phyloP scores from a whole-genome alignment of 176 grass and related monocot species.

The Carex myosuroides region DNA sequence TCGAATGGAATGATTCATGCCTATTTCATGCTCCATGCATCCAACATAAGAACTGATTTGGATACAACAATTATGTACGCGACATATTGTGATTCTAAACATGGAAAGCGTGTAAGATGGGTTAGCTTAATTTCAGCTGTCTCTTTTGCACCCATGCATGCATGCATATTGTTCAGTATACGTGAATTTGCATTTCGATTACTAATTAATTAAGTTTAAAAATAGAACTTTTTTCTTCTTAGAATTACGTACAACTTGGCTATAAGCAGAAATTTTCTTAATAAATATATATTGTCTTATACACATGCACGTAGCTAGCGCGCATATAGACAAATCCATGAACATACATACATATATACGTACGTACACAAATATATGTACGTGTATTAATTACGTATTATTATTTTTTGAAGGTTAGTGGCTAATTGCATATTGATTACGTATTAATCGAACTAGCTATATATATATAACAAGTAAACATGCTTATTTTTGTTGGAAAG shows the following conservation, averaged over 20 bases:
- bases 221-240: not conserved
- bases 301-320: not conserved
- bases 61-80: slow-evolving; percentile 10
- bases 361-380: not conserved
- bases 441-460: not conserved
- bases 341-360: not conserved
- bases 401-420: no score
- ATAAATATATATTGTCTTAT: not conserved
- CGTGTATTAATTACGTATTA: not conserved
- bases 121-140: not conserved
- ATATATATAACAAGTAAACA: not conserved
- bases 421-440: not conserved
- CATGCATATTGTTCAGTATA: not conserved
- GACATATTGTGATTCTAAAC: slow-evolving; percentile 6
- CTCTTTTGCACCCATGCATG: not conserved
- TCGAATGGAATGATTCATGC: not conserved
- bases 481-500: not conserved
- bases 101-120: slow-evolving; percentile 17
- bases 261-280: not conserved
- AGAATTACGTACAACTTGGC: not conserved
- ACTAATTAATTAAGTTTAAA: not conserved
- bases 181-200: not conserved
- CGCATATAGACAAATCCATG: not conserved
- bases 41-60: not conserved
- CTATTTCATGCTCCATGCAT: not conserved